Evolutionary conservation across 2,329 filamentous ascomycete species (phyloP), one percentile per base, ranked within the genome.

Genomic region (Rutstroemia sp.): DNA sequence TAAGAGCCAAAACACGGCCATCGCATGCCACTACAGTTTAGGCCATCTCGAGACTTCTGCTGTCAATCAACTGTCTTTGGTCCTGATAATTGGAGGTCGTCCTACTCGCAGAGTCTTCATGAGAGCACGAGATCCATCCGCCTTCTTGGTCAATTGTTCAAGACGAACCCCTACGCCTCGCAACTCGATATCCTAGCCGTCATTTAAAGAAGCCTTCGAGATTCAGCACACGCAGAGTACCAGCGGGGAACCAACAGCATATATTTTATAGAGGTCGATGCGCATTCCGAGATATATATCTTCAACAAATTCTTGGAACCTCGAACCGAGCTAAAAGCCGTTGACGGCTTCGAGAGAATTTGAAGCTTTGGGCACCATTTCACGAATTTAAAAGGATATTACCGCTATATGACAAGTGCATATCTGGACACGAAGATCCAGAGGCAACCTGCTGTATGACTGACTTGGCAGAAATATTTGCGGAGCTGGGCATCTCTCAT

Each of bases 401-500:
- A 49, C 21, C 14, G 30, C 21, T 14, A 49, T 19, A 45, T 21
- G 42, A 45, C n/a, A 45, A 45, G 42, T 45, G 42, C 12, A 51
- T 53, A 50, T 54, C 66, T 69, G 66, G 68, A 68, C 64, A 57
- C 58, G 61, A 63, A 34, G 59, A 51, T 67, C 67, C 67, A 69
- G 68, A 67, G 56, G 58, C 61, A 61, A 61, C 58, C 62, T 63
- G 60, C 66, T 69, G 68, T 69, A 70, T 70, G 68, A 69, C 67
- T 78, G 79, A 82, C 70, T 76, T 94, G 66, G 80, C 77, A 63
- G 72, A 77, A 39, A 80, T 86, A 63, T 83, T 92, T 69, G 79
- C 81, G 73, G 86, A 88, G 77, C 77, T 92, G 76, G 88, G 88
- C 69, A 78, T 94, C 70, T 77, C 82, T 73, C 87, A 91, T 72